Conservation (phyloP, 1,284 basidiomycete species). For the Rhodotorula mucilaginosa region DNA sequence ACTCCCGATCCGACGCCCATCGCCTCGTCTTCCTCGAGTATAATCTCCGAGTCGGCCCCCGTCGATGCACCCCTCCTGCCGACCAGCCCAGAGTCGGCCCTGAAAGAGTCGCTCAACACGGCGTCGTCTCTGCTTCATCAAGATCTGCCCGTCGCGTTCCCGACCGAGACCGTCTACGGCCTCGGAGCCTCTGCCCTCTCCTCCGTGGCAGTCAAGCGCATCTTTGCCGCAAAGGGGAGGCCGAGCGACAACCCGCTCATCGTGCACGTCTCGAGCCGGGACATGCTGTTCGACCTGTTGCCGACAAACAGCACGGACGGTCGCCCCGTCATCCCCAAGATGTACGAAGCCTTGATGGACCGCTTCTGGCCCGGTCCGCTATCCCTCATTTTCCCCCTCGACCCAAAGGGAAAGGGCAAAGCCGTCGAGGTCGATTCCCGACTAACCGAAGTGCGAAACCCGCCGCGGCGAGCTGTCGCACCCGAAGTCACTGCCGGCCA, state of each 20-base stretch:
- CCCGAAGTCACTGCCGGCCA: conserved; percentile 64
- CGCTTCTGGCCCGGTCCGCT: conserved; percentile 94
- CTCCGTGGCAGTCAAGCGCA: conserved; percentile 65
- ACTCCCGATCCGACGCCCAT: neutral
- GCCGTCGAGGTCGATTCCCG: conserved; percentile 1
- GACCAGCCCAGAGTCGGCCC: neutral
- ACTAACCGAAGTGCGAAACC: neutral
- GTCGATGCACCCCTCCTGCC: conserved; percentile 13
- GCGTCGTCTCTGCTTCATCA: conserved; percentile 26
- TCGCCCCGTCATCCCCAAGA: conserved; percentile 58
- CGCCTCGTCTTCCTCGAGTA: neutral
- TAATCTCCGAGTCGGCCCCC: neutral
- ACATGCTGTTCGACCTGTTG: conserved; percentile 75
- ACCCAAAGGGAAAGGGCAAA: conserved; percentile 5
- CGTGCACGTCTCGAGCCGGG: conserved; percentile 76
- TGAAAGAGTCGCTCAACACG: conserved; percentile 20
- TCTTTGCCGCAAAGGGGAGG: conserved; percentile 87
- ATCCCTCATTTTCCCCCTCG: conserved; percentile 82
- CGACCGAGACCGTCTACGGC: conserved; percentile 98
- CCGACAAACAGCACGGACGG: conserved; percentile 46
- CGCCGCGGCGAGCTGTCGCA: conserved; percentile 16
- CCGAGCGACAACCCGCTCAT: conserved; percentile 97
- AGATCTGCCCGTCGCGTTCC: conserved; percentile 69
- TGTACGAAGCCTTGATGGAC: conserved; percentile 71
- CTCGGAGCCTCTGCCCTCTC: conserved; percentile 80